phyloP scores from a whole-genome alignment of 768 basidiomycete species.

The Suillus weaverae region DNA sequence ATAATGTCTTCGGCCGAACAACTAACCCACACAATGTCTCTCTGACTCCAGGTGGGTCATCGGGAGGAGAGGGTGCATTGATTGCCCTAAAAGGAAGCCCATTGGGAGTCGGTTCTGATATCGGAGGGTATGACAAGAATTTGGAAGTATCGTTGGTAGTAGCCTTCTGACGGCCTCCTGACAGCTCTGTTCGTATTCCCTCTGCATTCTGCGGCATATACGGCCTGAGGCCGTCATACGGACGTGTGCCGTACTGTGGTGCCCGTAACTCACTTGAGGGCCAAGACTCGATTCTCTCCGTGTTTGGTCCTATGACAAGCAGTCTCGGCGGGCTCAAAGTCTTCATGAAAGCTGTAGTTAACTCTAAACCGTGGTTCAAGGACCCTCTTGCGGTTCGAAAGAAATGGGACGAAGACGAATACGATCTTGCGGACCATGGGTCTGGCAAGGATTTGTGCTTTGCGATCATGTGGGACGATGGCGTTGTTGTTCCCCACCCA shows the following conservation, averaged over 20 bases:
- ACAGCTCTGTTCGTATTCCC: conserved; percentile 72
- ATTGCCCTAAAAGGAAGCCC: conserved; percentile 48
- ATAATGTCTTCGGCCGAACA: conserved; percentile 78
- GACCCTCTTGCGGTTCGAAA: conserved; percentile 63
- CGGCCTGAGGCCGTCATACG: conserved; percentile 66
- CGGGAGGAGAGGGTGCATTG: conserved; percentile 84
- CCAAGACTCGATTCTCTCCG: conserved; percentile 68
- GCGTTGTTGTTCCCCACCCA: conserved; percentile 57
- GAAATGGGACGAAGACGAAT: conserved; percentile 61
- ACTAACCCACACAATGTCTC: conserved; percentile 71
- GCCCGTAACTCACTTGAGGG: conserved; percentile 67
- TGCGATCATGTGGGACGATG: conserved; percentile 69
- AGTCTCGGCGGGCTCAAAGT: conserved; percentile 59
- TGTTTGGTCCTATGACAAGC: conserved; percentile 70
- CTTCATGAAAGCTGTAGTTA: conserved; percentile 66
- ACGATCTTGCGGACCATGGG: conserved; percentile 58
- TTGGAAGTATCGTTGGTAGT: background rate
- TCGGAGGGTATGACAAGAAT: conserved; percentile 56
- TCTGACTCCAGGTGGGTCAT: conserved; percentile 77
- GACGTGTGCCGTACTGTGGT: conserved; percentile 70
- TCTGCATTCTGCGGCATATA: conserved; percentile 68
- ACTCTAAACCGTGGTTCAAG: conserved; percentile 59
- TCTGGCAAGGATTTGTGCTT: conserved; percentile 53
- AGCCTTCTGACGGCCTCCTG: background rate
- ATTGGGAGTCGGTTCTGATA: conserved; percentile 75